These are phyloP conservation scores for Panicum hallii DNA, from an alignment of 202 grass and related monocot genomes.

Conservation along the genomic window DNA sequence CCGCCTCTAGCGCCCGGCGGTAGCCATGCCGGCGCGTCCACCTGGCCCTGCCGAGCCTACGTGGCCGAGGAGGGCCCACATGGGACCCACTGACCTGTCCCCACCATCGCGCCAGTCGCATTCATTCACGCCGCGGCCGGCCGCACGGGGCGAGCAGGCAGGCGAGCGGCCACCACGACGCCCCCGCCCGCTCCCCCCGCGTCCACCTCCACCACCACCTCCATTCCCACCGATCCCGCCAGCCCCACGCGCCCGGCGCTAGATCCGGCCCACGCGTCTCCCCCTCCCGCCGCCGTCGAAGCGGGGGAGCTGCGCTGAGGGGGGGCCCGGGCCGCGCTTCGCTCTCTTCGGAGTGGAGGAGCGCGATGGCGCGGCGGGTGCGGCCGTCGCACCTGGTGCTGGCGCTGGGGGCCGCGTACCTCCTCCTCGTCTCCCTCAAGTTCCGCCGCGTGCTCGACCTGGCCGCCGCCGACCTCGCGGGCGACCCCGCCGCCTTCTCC, in stretches of 20 bases:
- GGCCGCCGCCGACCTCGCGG: slow-evolving; percentile 56
- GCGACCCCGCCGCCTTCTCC: slow-evolving; percentile 51
- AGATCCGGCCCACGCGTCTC: not conserved
- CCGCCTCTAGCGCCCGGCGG: too few relatives aligned
- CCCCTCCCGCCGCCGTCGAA: not conserved
- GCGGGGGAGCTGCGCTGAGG: not conserved
- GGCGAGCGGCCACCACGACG: too few relatives aligned
- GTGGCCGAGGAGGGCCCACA: too few relatives aligned
- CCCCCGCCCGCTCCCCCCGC: not conserved
- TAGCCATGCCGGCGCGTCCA: too few relatives aligned
- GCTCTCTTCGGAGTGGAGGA: too few relatives aligned
- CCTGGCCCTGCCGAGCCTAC: too few relatives aligned
- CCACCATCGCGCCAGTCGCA: too few relatives aligned
- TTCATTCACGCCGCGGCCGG: too few relatives aligned
- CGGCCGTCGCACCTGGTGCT: slow-evolving; percentile 79
- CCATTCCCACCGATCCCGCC: not conserved
- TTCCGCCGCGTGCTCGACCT: slow-evolving; percentile 90
- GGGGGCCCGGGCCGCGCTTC: too few relatives aligned
- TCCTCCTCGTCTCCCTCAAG: slow-evolving; percentile 85
- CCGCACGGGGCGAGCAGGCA: too few relatives aligned
- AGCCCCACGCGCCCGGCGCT: not conserved
- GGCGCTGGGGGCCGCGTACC: slow-evolving; percentile 60
- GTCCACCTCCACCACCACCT: not conserved
- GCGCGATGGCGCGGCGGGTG: slow-evolving; percentile 64
- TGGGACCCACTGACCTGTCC: too few relatives aligned